A percentile compares a stretch with the other conserved stretches of the same genome.
These are phyloP conservation scores for Phanerodontia chrysosporium DNA, from an alignment of 768 basidiomycete genomes.

Conservation along the genomic window DNA sequence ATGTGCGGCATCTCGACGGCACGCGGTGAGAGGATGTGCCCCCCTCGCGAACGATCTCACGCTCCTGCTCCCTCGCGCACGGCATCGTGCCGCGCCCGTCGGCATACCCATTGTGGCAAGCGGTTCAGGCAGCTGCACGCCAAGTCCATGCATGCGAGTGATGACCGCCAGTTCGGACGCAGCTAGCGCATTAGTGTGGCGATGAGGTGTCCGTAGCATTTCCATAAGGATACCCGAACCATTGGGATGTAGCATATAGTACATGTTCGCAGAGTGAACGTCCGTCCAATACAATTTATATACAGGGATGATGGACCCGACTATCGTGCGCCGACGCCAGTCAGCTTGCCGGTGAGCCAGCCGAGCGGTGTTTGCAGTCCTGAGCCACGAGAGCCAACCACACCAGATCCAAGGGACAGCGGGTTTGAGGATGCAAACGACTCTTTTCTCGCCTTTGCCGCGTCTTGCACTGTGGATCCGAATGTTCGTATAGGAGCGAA, in stretches of 20 bases:
- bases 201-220: neutral
- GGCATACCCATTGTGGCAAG: constrained; percentile 2
- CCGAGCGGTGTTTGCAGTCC: constrained; percentile 69
- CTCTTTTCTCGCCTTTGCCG: constrained; percentile 68
- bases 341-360: constrained; percentile 74
- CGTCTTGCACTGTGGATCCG: constrained; percentile 52
- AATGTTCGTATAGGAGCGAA: constrained; percentile 9
- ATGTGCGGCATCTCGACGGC: neutral
- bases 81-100: neutral
- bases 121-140: neutral
- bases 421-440: constrained; percentile 82
- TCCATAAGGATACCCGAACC: neutral
- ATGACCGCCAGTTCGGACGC: no score
- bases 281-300: neutral
- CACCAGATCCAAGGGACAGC: constrained; percentile 61
- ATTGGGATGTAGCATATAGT: neutral
- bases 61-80: neutral
- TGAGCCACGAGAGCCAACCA: constrained; percentile 55
- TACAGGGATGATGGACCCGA: neutral
- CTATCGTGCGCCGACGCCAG: constrained; percentile 54
- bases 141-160: no score
- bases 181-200: no score
- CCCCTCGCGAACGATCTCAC: neutral
- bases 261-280: neutral
- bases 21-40: neutral